Evolutionary conservation across 2,329 filamentous ascomycete species (phyloP).

Genomic region (Sarocladium oryzae): DNA sequence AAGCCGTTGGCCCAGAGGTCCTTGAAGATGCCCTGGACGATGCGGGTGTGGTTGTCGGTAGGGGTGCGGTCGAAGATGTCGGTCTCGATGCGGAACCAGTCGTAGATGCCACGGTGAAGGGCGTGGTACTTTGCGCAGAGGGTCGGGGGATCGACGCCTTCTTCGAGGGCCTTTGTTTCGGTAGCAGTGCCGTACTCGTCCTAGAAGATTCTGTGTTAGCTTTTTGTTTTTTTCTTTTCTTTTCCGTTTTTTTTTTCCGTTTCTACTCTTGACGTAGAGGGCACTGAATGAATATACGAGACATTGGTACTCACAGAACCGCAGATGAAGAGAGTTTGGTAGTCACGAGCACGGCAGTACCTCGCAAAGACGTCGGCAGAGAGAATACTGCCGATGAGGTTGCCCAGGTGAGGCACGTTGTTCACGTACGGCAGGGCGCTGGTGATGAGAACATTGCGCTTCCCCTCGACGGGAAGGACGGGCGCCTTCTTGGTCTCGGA

Average conservation of each 20-base stretch:
- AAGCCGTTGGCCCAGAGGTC: slow-evolving; percentile 85
- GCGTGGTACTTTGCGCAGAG: slow-evolving; percentile 91
- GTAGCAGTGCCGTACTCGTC: slow-evolving; percentile 97
- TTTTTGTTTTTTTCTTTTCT: too few species aligned
- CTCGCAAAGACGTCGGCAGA: slow-evolving; percentile 82
- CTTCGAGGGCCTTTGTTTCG: slow-evolving; percentile 90
- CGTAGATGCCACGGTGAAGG: slow-evolving; percentile 84
- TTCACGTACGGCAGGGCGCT: slow-evolving; percentile 80
- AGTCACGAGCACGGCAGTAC: slow-evolving; percentile 73
- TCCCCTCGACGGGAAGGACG: slow-evolving; percentile 61
- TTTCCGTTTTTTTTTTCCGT: too few species aligned
- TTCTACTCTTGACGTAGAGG: too few species aligned
- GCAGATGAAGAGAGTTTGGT: slow-evolving; percentile 78
- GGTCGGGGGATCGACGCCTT: slow-evolving; percentile 72
- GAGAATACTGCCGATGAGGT: slow-evolving; percentile 80
- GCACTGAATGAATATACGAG: too few species aligned
- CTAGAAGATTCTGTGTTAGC: slow-evolving; percentile 10
- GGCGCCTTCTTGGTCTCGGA: slow-evolving; percentile 21
- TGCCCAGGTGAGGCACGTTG: slow-evolving; percentile 77
- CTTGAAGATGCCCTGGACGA: slow-evolving; percentile 85
- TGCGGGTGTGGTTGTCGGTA: slow-evolving; percentile 81
- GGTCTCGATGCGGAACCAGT: slow-evolving; percentile 94
- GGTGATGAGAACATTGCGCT: slow-evolving; percentile 85
- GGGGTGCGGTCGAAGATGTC: slow-evolving; percentile 93
- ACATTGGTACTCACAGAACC: slow-evolving; percentile 48